A percentile compares a stretch with the other conserved stretches of the same genome.
phyloP scores from a whole-genome alignment of 2,329 filamentous ascomycete genomes.

The Trichoderma afroharzianum region DNA sequence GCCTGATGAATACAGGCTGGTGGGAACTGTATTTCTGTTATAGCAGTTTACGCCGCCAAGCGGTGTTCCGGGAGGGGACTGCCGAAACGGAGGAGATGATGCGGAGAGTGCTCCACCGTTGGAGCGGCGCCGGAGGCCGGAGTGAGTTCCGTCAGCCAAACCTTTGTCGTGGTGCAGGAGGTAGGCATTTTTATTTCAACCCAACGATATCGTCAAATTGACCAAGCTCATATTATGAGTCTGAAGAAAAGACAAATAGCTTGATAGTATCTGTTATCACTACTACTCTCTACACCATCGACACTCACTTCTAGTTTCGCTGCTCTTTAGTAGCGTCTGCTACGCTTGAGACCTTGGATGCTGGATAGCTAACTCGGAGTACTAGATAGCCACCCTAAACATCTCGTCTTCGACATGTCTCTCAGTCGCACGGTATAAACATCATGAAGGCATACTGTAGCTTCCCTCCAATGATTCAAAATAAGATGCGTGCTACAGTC shows the following conservation, averaged over 20 bases:
- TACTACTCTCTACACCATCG: not conserved
- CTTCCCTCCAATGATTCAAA: not conserved
- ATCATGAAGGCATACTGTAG: not conserved
- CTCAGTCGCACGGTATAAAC: rapidly evolving
- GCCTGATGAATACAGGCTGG: not conserved
- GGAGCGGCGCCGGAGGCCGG: not conserved
- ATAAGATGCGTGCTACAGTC: not conserved
- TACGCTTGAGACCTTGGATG: not conserved
- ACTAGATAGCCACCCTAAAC: not conserved
- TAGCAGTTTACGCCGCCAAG: not conserved
- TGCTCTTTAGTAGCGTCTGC: not conserved
- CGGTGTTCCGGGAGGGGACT: not conserved
- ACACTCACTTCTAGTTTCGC: not conserved
- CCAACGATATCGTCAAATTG: not conserved
- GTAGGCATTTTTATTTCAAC: not conserved
- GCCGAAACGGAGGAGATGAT: not conserved
- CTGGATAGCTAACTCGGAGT: not conserved
- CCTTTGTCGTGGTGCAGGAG: not conserved
- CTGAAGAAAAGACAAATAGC: too few relatives aligned
- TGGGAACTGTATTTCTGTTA: not conserved
- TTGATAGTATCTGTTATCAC: not conserved
- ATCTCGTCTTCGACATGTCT: not conserved
- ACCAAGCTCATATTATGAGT: not conserved
- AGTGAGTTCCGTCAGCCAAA: not conserved
- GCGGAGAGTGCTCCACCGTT: not conserved